These are phyloP conservation scores for Globisporangium canariense DNA, from an alignment of 352 stramenopile species.

Conservation along the genomic window DNA sequence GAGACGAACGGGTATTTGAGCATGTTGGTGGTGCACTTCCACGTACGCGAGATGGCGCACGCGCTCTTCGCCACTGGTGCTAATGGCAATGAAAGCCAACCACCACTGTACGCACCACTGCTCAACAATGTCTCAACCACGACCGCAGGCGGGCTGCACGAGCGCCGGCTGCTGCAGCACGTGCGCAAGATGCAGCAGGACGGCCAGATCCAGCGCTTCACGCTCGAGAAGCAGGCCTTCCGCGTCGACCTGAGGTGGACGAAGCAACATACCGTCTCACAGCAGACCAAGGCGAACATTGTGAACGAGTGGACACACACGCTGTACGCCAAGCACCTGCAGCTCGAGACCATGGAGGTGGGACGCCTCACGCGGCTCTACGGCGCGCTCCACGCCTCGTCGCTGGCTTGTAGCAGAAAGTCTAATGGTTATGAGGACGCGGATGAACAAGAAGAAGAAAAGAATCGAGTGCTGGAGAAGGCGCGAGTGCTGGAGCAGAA, in stretches of 20 bases:
- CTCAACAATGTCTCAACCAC: neutral
- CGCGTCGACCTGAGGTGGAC: conserved; percentile 43
- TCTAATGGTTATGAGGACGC: neutral
- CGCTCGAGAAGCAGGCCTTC: conserved; percentile 49
- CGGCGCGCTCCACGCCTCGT: conserved; percentile 37
- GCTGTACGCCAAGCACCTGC: conserved; percentile 60
- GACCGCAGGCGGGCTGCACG: conserved; percentile 25
- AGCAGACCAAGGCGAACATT: conserved; percentile 12
- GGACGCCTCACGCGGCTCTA: conserved; percentile 56
- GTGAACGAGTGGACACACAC: conserved; percentile 31
- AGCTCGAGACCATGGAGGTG: conserved; percentile 58
- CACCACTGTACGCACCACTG: neutral
- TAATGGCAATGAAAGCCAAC: neutral
- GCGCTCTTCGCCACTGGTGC: conserved; percentile 13
- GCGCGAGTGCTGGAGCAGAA: conserved; percentile 40
- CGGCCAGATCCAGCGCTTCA: conserved; percentile 54
- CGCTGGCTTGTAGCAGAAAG: conserved; percentile 18
- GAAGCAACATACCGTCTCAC: neutral
- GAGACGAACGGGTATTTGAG: conserved; percentile 65
- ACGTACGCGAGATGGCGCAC: conserved; percentile 51
- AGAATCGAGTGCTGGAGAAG: conserved; percentile 24
- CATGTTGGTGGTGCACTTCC: conserved; percentile 46
- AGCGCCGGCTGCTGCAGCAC: conserved; percentile 49
- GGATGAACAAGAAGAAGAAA: conserved; percentile 18
- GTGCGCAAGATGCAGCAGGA: conserved; percentile 47